Evolutionary conservation across 345 rosid genomes (phyloP), one percentile per base, ranked within the genome.

Genomic region (Aquilaria sinensis): DNA sequence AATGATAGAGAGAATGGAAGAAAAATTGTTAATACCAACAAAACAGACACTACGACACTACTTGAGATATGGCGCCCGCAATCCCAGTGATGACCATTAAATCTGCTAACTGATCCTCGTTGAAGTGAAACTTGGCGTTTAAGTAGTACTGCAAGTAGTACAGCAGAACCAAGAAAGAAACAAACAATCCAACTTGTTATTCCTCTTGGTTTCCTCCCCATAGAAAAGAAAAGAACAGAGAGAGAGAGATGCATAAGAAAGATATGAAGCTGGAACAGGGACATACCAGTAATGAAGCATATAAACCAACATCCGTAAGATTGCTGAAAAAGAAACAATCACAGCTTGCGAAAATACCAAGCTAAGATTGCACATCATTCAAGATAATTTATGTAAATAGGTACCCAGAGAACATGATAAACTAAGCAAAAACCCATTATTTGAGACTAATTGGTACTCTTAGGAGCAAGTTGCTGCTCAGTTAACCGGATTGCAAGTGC

Each of bases 21-120:
- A 58, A 51, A 23, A 34, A 67, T 31, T 7, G 2, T 6, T 8
- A 74, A 5, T 56, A 31, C 57, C 47, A 4, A 31, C 16, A 57
- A 61, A 16, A 12, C 10, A 60, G 48, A 15, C 23, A 32, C 9
- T 37, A 55, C 15, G 57, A 60, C 47, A 3, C 32, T 73, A 86
- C 96, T 96, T 92, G 96, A 43, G 96, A 92, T 71, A 89, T 50
- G 14, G 96, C 77, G 57, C 96, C 96, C 9, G 91, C 85, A 53
- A 81, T 70, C 57, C 96, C 98, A 53, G 65, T 45, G 66, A 92
- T 89, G 61, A 89, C 84, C 98, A 92, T 85, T 43, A 92, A 65
- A 57, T 89, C 93, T 12, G 98, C 98, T 60, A 92, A 92, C 55
- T 92, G 93, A 67, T 92, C 80, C 76, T 92, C 89, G 69, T 79